Percentiles rank a stretch among this genome's conserved stretches.
These are phyloP conservation scores for Aureobasidium sp. DNA, from an alignment of 2,329 filamentous ascomycete genomes.

Conservation along the genomic window DNA sequence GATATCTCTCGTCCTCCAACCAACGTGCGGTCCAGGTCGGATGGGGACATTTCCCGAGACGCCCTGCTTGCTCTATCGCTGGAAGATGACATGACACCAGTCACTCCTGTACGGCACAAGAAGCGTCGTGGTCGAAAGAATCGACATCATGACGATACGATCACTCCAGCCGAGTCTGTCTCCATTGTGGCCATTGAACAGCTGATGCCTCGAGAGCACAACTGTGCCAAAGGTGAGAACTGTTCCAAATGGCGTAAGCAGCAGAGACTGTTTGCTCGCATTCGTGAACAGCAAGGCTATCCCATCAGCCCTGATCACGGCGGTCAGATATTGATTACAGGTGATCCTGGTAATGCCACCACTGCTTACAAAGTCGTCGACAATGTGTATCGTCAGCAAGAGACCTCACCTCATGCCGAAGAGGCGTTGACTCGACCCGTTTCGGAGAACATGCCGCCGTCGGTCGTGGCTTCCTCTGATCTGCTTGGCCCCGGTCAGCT, in stretches of 20 bases:
- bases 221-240: constrained; percentile 78
- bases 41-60: constrained; percentile 16
- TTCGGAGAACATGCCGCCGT: constrained; percentile 61
- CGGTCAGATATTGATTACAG: constrained; percentile 68
- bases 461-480: constrained; percentile 81
- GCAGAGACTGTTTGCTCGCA: constrained; percentile 66
- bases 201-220: constrained; percentile 74
- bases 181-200: constrained; percentile 92
- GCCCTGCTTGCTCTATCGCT: constrained; percentile 14
- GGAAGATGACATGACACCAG: constrained; percentile 27
- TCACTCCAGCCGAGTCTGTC: constrained; percentile 74
- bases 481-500: constrained; percentile 65
- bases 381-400: constrained; percentile 38
- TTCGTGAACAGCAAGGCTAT: constrained; percentile 61
- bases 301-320: constrained; percentile 57
- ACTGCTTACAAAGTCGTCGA: constrained; percentile 51
- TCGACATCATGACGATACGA: constrained; percentile 51
- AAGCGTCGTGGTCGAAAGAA: constrained; percentile 35
- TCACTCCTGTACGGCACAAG: constrained; percentile 29
- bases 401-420: neutral
- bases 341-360: constrained; percentile 69
- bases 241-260: constrained; percentile 78
- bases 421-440: constrained; percentile 50
- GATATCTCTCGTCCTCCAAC: constrained; percentile 41
- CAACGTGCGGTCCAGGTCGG: constrained; percentile 23